Evolutionary conservation across 2,329 filamentous ascomycete species (phyloP), one percentile per base, ranked within the genome.

Genomic region (Diaporthe nobilis): DNA sequence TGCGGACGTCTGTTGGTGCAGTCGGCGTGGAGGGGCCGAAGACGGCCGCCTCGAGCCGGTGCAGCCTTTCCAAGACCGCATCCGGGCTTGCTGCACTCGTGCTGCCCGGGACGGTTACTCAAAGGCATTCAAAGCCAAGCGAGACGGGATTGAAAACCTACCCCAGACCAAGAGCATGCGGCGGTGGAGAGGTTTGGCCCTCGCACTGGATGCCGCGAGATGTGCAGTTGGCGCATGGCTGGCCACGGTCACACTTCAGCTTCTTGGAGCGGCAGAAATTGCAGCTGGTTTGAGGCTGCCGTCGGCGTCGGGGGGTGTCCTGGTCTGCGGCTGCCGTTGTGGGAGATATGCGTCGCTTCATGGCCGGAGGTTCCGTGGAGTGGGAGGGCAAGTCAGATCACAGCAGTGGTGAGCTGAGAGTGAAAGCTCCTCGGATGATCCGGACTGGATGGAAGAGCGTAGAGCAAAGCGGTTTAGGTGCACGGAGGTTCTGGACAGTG

Each of bases 231-330:
- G 78, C 78, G 53, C 82, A 83, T 7, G 82, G 82, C 28, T 76
- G 57, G 2, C 57, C 75, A 22, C 81, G 78, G 74, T 82, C 81
- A 71, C 82, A 83, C 75, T 83, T 83, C 61, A 83, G 79, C 78
- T 83, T 83, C 74, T 82, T 83, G 37, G 63, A 77, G 17, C 82
- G 80, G 72, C 82, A 83, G 22, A 80, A 82, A 67, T 80, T 77
- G 73, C 82, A 83, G n/a, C 82, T 82, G 34, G 77, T 79, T 51
- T 82, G 81, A 10, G 81, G 80, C 60, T 83, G 82, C 22, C 82
- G 47, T 39, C 76, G 73, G n/a, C 74, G 73, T 20, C 74, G 73
- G 20, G 39, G 37, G 3, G 37, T 44, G 20, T 72, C 51, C 60
- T 53, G 65, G 34, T 31, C 34, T 17, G 25, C 70, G 28, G 39